Evolutionary conservation across 78 protist genomes (phyloP).

Genomic region (Dictyostelium purpureum): DNA sequence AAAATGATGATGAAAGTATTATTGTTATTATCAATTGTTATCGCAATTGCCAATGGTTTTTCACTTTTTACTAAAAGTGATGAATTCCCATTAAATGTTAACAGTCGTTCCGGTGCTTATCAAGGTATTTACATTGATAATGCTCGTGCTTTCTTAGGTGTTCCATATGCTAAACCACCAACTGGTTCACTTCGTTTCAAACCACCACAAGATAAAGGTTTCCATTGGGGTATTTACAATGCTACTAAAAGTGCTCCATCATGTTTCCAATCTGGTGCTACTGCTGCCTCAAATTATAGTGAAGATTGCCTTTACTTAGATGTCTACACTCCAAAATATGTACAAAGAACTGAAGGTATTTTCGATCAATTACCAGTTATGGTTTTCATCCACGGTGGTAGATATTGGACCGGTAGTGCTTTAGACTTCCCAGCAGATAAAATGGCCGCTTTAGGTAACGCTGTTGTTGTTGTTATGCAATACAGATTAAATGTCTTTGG

Average conservation of each 20-base stretch:
- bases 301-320: conserved; percentile 86
- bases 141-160: conserved; percentile 78
- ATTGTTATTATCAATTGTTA: too few species aligned
- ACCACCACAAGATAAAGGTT: conserved; percentile 36
- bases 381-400: conserved; percentile 70
- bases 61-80: too few species aligned
- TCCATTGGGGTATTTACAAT: background rate
- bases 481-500: conserved; percentile 86
- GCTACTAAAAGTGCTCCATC: conserved; percentile 12
- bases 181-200: conserved; percentile 76
- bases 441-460: conserved; percentile 22
- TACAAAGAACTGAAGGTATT: background rate
- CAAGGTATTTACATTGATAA: background rate
- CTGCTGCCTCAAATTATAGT: background rate
- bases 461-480: conserved; percentile 80
- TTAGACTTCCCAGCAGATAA: background rate
- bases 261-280: conserved; percentile 50
- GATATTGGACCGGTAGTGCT: conserved; percentile 64
- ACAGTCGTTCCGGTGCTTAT: background rate
- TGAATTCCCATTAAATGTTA: conserved; percentile 11
- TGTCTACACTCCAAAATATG: conserved; percentile 72
- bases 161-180: conserved; percentile 86
- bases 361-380: conserved; percentile 49
- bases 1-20: too few species aligned
- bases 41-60: too few species aligned